Evolutionary conservation across 106 monocot species (phyloP).

Genomic region (Dendrobium officinale): DNA sequence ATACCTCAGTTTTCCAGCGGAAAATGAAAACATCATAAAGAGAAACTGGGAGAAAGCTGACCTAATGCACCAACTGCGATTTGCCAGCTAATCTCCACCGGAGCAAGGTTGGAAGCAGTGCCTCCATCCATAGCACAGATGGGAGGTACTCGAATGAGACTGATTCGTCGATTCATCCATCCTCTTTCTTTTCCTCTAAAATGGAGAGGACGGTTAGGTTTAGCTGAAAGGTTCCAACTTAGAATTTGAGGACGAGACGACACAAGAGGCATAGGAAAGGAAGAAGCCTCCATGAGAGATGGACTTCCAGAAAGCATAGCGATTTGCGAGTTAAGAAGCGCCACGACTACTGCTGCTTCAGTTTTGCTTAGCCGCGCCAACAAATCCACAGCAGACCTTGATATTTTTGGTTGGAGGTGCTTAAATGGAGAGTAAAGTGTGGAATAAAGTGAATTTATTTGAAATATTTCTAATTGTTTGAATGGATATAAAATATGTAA

Average conservation of each 20-base stretch:
- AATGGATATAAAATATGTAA: too few species aligned
- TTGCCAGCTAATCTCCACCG: constrained; percentile 71
- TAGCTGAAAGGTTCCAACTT: not conserved
- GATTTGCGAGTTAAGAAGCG: not conserved
- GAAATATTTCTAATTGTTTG: too few species aligned
- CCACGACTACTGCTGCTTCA: not conserved
- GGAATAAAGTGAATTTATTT: too few species aligned
- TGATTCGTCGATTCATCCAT: not conserved
- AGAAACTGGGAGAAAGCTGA: not conserved
- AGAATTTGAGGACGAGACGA: not conserved
- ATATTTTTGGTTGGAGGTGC: too few species aligned
- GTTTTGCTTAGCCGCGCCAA: not conserved
- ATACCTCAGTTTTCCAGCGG: not conserved
- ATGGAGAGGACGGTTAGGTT: constrained; percentile 22
- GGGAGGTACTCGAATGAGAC: not conserved
- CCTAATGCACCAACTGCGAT: constrained; percentile 68
- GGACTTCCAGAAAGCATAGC: not conserved
- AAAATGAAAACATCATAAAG: not conserved
- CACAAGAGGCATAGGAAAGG: not conserved
- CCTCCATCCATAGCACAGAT: constrained; percentile 34
- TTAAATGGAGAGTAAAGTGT: too few species aligned
- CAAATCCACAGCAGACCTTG: too few species aligned
- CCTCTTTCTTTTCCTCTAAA: not conserved
- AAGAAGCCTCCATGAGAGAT: not conserved
- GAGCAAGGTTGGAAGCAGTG: constrained; percentile 15